Percentiles rank a stretch among this genome's conserved stretches.
phyloP scores from a whole-genome alignment of 345 rosid species.

The Raphanus sativus region DNA sequence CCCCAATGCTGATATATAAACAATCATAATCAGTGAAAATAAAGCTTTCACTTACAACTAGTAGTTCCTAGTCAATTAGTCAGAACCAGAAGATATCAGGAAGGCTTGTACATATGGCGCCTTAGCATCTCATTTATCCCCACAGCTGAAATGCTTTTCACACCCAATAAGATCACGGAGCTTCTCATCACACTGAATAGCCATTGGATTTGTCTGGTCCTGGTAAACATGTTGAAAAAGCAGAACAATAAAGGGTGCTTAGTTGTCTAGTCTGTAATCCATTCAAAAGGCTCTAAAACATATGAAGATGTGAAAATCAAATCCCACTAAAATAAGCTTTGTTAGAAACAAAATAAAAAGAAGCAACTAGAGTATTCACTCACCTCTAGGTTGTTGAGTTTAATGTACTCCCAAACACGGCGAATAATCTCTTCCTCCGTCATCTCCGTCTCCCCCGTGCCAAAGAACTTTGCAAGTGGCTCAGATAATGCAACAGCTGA shows the following conservation, averaged over 20 bases:
- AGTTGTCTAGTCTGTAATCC: not conserved
- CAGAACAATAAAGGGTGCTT: not conserved
- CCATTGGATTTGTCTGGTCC: conserved; percentile 83
- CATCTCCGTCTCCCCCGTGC: conserved; percentile 68
- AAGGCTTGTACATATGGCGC: conserved; percentile 64
- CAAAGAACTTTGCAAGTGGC: conserved; percentile 75
- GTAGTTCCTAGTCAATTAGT: conserved; percentile 43
- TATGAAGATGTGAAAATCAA: too few species aligned
- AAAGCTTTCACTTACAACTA: conserved; percentile 29
- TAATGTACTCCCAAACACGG: conserved; percentile 81
- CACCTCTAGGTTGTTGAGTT: conserved; percentile 76
- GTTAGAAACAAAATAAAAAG: not conserved
- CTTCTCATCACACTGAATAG: conserved; percentile 71
- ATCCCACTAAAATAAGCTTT: too few species aligned
- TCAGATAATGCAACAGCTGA: conserved; percentile 63
- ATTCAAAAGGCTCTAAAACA: not conserved
- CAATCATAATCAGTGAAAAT: not conserved
- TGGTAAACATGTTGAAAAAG: conserved; percentile 25
- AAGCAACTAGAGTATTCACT: not conserved
- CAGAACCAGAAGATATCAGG: conserved; percentile 47
- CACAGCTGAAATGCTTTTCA: conserved; percentile 84
- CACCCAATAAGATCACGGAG: conserved; percentile 81
- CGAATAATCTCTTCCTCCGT: conserved; percentile 52
- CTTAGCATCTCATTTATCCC: conserved; percentile 75
- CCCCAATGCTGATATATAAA: not conserved